Evolutionary conservation across 2,329 filamentous ascomycete genomes (phyloP).

Genomic region (Fusarium sp.): DNA sequence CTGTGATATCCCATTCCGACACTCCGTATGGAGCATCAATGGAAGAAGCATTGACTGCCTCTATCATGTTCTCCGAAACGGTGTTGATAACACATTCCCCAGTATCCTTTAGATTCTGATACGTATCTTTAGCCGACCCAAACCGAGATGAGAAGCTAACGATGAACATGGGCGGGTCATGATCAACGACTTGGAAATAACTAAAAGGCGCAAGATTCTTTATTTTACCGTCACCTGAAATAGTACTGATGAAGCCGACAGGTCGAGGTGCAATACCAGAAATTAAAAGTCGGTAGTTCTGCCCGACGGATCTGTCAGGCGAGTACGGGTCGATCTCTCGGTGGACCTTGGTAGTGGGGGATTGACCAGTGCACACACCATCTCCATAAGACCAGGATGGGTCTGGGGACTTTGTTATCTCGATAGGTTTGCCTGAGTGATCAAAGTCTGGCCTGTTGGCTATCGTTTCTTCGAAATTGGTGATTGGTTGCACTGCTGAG

Average conservation of each 20-base stretch:
- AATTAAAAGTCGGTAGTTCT: conserved; percentile 90
- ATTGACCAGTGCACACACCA: conserved; percentile 43
- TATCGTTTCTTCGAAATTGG: conserved; percentile 41
- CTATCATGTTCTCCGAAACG: conserved; percentile 83
- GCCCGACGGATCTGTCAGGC: conserved; percentile 71
- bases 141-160: conserved; percentile 62
- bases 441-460: conserved; percentile 44
- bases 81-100: conserved; percentile 88
- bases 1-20: conserved; percentile 84
- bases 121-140: conserved; percentile 77
- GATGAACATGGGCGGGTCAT: conserved; percentile 88
- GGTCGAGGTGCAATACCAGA: conserved; percentile 83
- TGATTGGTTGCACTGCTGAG: conserved; percentile 40
- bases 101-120: conserved; percentile 77
- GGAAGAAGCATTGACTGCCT: conserved; percentile 83
- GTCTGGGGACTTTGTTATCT: conserved; percentile 50
- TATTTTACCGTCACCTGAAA: conserved; percentile 66
- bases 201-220: conserved; percentile 87
- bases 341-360: conserved; percentile 57
- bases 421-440: conserved; percentile 33
- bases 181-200: conserved; percentile 85
- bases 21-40: conserved; percentile 82
- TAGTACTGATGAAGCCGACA: conserved; percentile 70
- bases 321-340: conserved; percentile 83
- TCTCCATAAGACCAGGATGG: conserved; percentile 62